Evolutionary conservation across 441 rosid species (phyloP).

Genomic region (Jatropha podagrica): DNA sequence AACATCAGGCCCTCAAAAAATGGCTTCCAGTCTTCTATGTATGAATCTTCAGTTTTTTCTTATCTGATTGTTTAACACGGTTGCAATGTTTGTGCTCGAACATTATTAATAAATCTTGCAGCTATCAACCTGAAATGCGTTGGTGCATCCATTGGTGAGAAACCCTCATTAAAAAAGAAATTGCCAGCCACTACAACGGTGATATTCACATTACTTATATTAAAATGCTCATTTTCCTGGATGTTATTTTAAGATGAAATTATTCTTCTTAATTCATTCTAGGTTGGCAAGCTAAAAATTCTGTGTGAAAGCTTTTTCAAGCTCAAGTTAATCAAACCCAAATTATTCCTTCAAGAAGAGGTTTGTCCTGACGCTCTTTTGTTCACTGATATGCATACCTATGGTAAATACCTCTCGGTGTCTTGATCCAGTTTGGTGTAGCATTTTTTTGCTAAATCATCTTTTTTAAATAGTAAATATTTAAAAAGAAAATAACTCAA

Average conservation of each 20-base stretch:
- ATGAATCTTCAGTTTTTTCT: slow-evolving; percentile 27
- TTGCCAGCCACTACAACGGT: slow-evolving; percentile 86
- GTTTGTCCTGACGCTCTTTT: slow-evolving; percentile 32
- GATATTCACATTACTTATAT: slow-evolving; percentile 24
- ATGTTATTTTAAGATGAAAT: slow-evolving; percentile 1
- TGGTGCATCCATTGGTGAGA: slow-evolving; percentile 83
- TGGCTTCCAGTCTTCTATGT: slow-evolving; percentile 83
- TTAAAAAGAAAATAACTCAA: not conserved
- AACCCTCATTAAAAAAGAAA: slow-evolving; percentile 68
- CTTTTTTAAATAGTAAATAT: not conserved
- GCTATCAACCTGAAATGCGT: slow-evolving; percentile 80
- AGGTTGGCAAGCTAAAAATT: slow-evolving; percentile 85
- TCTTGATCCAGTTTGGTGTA: not conserved
- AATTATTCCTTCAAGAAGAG: slow-evolving; percentile 71
- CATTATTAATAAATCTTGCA: slow-evolving; percentile 36
- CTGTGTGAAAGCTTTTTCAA: slow-evolving; percentile 82
- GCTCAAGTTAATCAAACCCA: slow-evolving; percentile 56
- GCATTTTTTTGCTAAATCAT: not conserved
- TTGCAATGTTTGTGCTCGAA: not conserved
- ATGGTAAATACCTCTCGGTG: not conserved
- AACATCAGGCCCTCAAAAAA: slow-evolving; percentile 67
- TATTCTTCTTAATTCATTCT: slow-evolving; percentile 10
- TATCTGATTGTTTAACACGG: not conserved
- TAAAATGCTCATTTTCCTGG: not conserved
- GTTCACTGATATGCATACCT: not conserved